Evolutionary conservation across 345 rosid species (phyloP).

Genomic region (Arabidopsis thaliana): TAIR10.1 NC_003074.8:2400001-2400500

Average conservation of each 20-base stretch:
- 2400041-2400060: conserved; percentile 8
- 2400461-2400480: not conserved
- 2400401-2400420: not conserved
- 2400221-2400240: conserved; percentile 47
- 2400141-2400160: conserved; percentile 3
- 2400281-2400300: conserved; percentile 55
- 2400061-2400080: not conserved
- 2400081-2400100: conserved; percentile 51
- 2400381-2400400: not conserved
- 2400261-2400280: conserved; percentile 64
- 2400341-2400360: conserved; percentile 66
- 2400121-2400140: conserved; percentile 66
- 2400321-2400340: conserved; percentile 53
- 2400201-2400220: conserved; percentile 26
- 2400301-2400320: conserved; percentile 55
- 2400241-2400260: conserved; percentile 50
- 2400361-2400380: conserved; percentile 35
- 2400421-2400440: not conserved
- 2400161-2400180: not conserved
- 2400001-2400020: conserved; percentile 49
- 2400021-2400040: conserved; percentile 4
- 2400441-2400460: not conserved
- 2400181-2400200: not conserved
- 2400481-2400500: not conserved
- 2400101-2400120: conserved; percentile 57